phyloP scores from a whole-genome alignment of 225 moss, liverwort and hornwort species.

The Ulota crispa region DNA sequence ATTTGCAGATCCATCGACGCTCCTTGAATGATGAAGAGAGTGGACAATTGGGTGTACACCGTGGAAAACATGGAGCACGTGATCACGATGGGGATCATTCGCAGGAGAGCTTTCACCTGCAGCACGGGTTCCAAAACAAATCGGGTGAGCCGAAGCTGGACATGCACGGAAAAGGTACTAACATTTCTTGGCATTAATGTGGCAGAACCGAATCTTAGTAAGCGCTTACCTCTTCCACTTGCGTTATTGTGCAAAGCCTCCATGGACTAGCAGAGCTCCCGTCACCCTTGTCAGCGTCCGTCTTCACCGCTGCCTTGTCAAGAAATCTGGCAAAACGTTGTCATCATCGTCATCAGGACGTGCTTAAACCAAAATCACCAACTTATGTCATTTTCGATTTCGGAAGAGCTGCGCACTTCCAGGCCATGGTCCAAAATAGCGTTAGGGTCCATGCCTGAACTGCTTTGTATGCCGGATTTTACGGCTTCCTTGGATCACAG shows the following conservation, averaged over 20 bases:
- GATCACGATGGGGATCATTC: slow-evolving; percentile 60
- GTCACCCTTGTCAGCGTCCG: slow-evolving; percentile 24
- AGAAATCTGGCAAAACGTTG: slow-evolving; percentile 47
- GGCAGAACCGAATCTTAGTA: background rate
- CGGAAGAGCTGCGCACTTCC: background rate
- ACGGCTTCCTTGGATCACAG: slow-evolving; percentile 50
- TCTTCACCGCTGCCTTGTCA: slow-evolving; percentile 75
- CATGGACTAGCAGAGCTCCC: slow-evolving; percentile 43
- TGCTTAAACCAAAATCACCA: background rate
- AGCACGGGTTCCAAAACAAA: background rate
- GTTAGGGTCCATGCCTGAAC: slow-evolving; percentile 28
- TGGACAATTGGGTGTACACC: slow-evolving; percentile 54
- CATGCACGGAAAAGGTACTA: background rate
- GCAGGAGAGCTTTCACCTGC: slow-evolving; percentile 58
- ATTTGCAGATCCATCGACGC: slow-evolving; percentile 56
- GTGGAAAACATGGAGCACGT: slow-evolving; percentile 59
- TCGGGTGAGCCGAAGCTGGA: background rate
- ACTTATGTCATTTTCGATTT: background rate
- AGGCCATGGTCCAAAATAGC: background rate
- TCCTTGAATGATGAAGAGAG: slow-evolving; percentile 59
- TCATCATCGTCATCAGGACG: background rate
- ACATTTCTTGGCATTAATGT: background rate
- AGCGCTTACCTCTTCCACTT: slow-evolving; percentile 69
- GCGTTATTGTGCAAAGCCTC: slow-evolving; percentile 73
- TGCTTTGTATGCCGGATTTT: slow-evolving; percentile 56